phyloP scores from a whole-genome alignment of 2,329 filamentous ascomycete species.

The Chrysosporium queenslandicum region DNA sequence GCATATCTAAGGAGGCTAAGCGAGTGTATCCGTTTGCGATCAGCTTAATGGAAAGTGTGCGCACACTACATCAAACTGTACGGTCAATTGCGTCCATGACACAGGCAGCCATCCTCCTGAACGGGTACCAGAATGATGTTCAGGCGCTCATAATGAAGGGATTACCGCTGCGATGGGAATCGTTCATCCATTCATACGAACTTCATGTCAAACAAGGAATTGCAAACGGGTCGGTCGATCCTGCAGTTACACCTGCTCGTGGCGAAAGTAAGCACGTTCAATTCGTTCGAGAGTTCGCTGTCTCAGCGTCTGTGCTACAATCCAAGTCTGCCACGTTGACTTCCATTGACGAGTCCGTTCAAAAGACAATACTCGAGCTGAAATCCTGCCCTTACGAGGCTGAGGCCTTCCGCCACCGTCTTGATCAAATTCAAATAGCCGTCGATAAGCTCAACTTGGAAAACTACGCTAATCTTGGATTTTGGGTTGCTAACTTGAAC shows the following conservation, averaged over 20 bases:
- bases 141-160: slow-evolving; percentile 76
- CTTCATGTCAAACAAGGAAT: slow-evolving; percentile 62
- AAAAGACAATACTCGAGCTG: slow-evolving; percentile 73
- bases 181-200: slow-evolving; percentile 94
- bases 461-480: slow-evolving; percentile 84
- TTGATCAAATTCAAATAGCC: slow-evolving; percentile 79
- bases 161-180: slow-evolving; percentile 88
- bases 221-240: slow-evolving; percentile 51
- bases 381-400: slow-evolving; percentile 74
- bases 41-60: slow-evolving; percentile 96
- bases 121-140: slow-evolving; percentile 84
- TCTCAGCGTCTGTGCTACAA: slow-evolving; percentile 77
- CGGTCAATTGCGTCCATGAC: slow-evolving; percentile 76
- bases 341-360: slow-evolving; percentile 67
- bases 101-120: slow-evolving; percentile 75
- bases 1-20: slow-evolving; percentile 96
- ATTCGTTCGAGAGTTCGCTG: slow-evolving; percentile 88
- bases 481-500: slow-evolving; percentile 85
- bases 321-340: slow-evolving; percentile 71
- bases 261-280: slow-evolving; percentile 89
- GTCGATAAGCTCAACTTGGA: slow-evolving; percentile 96
- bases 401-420: slow-evolving; percentile 64
- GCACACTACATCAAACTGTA: slow-evolving; percentile 80
- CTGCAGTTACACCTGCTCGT: slow-evolving; percentile 45
- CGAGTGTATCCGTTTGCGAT: slow-evolving; percentile 96